phyloP scores from a whole-genome alignment of 2,329 filamentous ascomycete genomes.

The Venturiaceae sp. region DNA sequence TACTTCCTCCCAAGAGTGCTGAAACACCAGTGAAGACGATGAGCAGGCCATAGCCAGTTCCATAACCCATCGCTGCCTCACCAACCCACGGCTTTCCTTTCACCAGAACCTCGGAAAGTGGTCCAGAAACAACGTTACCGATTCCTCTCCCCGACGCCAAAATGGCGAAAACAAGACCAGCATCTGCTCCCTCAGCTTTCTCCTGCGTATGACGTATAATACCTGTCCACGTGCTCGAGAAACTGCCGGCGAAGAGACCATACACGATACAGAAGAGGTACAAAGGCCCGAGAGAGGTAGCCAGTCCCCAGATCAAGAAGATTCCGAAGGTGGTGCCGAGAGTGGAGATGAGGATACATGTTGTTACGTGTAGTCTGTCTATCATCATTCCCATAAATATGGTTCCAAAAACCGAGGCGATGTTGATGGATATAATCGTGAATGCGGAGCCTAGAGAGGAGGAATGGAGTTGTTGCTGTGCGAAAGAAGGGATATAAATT shows the following conservation, averaged over 20 bases:
- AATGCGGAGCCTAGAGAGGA: conserved; percentile 24
- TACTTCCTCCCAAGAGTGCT: conserved; percentile 20
- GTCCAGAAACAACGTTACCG: conserved; percentile 41
- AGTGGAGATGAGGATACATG: conserved; percentile 26
- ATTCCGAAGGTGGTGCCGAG: conserved; percentile 24
- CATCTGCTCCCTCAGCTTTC: conserved; percentile 28
- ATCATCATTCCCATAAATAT: conserved; percentile 27
- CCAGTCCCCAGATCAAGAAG: conserved; percentile 37
- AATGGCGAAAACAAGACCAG: conserved; percentile 38
- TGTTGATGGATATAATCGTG: conserved; percentile 30
- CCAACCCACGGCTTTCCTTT: conserved; percentile 22
- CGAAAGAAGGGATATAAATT: conserved; percentile 33
- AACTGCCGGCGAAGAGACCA: conserved; percentile 31
- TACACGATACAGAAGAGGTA: conserved; percentile 34
- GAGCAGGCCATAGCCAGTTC: conserved; percentile 30
- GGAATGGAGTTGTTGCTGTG: conserved; percentile 24
- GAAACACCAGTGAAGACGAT: conserved; percentile 33
- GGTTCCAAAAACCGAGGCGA: conserved; percentile 25
- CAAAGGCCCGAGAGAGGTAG: conserved; percentile 28
- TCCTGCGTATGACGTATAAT: conserved; percentile 32
- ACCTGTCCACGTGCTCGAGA: conserved; percentile 32
- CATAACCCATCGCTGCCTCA: conserved; percentile 29
- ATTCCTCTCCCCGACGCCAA: conserved; percentile 41
- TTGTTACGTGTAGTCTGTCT: conserved; percentile 29
- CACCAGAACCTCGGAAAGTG: conserved; percentile 38